Evolutionary conservation across 1,284 basidiomycete genomes (phyloP).

Genomic region (Schizopora paradoxa): DNA sequence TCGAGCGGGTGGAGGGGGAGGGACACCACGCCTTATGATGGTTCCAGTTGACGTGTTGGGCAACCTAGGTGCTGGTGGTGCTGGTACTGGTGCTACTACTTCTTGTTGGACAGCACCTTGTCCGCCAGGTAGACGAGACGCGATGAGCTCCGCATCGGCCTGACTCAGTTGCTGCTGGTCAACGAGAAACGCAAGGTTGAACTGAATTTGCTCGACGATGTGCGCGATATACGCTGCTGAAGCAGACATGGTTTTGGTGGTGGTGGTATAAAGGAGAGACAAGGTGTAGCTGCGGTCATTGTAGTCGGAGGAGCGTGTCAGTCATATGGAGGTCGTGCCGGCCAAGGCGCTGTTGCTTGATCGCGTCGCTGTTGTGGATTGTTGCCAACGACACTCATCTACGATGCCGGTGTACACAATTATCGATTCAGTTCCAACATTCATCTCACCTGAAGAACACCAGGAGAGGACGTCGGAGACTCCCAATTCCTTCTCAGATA

Average conservation of each 20-base stretch:
- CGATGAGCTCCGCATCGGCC: conserved; percentile 47
- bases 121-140: conserved; percentile 42
- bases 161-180: conserved; percentile 50
- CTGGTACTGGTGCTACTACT: conserved; percentile 6
- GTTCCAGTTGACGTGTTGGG: conserved; percentile 15
- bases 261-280: not conserved
- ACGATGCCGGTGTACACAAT: conserved; percentile 31
- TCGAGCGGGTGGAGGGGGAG: conserved; percentile 28
- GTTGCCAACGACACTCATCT: not conserved
- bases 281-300: not conserved
- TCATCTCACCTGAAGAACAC: conserved; percentile 68
- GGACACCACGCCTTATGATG: conserved; percentile 15
- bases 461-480: conserved; percentile 62
- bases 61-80: conserved; percentile 14
- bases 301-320: not conserved
- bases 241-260: not conserved
- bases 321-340: not conserved
- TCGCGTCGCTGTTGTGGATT: not conserved
- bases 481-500: conserved; percentile 61
- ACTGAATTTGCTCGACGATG: conserved; percentile 55
- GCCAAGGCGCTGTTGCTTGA: not conserved
- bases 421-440: conserved; percentile 48
- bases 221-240: conserved; percentile 35
- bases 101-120: conserved; percentile 3
- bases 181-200: conserved; percentile 57